A percentile compares a stretch with the other conserved stretches of the same genome.
These are phyloP conservation scores for Globisporangium recalcitrans DNA, from an alignment of 352 stramenopile species.

Conservation along the genomic window DNA sequence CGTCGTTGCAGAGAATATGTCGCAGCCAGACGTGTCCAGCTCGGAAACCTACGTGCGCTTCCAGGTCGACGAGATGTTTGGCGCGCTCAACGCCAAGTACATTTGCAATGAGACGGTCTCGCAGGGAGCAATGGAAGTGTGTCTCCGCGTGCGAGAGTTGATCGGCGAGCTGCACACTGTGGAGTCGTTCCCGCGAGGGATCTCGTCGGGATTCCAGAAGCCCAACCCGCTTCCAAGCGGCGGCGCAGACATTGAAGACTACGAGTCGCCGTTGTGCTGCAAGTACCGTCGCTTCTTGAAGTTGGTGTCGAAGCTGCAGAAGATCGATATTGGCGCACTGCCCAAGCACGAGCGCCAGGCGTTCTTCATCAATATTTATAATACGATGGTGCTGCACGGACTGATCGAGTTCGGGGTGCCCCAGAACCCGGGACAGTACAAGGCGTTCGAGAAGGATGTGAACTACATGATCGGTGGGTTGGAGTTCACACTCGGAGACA, in stretches of 20 bases:
- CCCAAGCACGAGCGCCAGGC: slow-evolving; percentile 81
- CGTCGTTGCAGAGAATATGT: slow-evolving; percentile 46
- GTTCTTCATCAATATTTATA: slow-evolving; percentile 90
- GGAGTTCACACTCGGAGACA: slow-evolving; percentile 78
- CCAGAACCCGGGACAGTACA: slow-evolving; percentile 82
- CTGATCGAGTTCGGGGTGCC: slow-evolving; percentile 81
- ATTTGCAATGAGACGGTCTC: slow-evolving; percentile 40
- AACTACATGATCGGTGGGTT: slow-evolving; percentile 69
- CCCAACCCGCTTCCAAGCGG: slow-evolving; percentile 22
- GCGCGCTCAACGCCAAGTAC: slow-evolving; percentile 79
- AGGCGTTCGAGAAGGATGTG: slow-evolving; percentile 79
- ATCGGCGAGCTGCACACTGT: slow-evolving; percentile 64
- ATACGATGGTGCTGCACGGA: slow-evolving; percentile 83
- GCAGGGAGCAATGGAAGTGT: slow-evolving; percentile 65
- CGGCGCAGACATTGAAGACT: slow-evolving; percentile 30
- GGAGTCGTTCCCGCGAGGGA: slow-evolving; percentile 60
- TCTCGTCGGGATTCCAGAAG: slow-evolving; percentile 58
- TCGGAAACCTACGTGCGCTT: slow-evolving; percentile 70
- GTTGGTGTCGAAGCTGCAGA: slow-evolving; percentile 54
- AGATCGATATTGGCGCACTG: slow-evolving; percentile 61
- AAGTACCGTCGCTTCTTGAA: slow-evolving; percentile 79
- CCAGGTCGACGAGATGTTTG: slow-evolving; percentile 81
- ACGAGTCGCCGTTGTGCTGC: slow-evolving; percentile 46
- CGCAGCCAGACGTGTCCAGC: slow-evolving; percentile 38
- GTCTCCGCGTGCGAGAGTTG: slow-evolving; percentile 54